Evolutionary conservation across 1,284 basidiomycete species (phyloP).

Genomic region (Leccinum pachyderme): DNA sequence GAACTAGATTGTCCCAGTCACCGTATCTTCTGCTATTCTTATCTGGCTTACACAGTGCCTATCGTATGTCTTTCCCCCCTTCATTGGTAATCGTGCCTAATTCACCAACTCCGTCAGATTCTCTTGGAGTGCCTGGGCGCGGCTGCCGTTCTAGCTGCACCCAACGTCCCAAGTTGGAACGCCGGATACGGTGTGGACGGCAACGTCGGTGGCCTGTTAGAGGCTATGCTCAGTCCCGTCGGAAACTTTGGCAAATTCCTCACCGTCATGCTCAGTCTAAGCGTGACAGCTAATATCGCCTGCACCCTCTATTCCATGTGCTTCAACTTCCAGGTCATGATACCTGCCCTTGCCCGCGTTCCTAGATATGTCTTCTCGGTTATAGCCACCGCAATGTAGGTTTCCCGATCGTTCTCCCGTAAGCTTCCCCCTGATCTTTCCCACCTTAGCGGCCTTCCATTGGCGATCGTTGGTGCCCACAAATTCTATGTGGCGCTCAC

Average conservation of each 20-base stretch:
- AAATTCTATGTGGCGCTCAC: conserved; percentile 63
- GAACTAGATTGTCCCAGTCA: conserved; percentile 38
- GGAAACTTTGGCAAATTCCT: conserved; percentile 85
- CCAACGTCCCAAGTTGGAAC: conserved; percentile 68
- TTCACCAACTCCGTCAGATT: conserved; percentile 34
- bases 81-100: background rate
- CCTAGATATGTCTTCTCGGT: conserved; percentile 88
- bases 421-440: conserved; percentile 11
- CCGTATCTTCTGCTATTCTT: conserved; percentile 74
- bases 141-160: conserved; percentile 57
- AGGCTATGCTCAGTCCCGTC: conserved; percentile 68
- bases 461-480: conserved; percentile 68
- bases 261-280: conserved; percentile 79
- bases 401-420: conserved; percentile 10
- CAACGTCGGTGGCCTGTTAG: conserved; percentile 73
- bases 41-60: conserved; percentile 71
- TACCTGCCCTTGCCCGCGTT: conserved; percentile 64
- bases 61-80: conserved; percentile 43
- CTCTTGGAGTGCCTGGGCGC: conserved; percentile 76
- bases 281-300: conserved; percentile 82
- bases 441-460: conserved; percentile 41
- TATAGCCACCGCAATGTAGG: conserved; percentile 76
- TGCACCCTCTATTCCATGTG: conserved; percentile 83
- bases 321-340: conserved; percentile 77
- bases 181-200: conserved; percentile 53